A percentile compares a stretch with the other conserved stretches of the same genome.
phyloP scores from a whole-genome alignment of 2,329 filamentous ascomycete species.

The Phaeomoniella chlamydospora region DNA sequence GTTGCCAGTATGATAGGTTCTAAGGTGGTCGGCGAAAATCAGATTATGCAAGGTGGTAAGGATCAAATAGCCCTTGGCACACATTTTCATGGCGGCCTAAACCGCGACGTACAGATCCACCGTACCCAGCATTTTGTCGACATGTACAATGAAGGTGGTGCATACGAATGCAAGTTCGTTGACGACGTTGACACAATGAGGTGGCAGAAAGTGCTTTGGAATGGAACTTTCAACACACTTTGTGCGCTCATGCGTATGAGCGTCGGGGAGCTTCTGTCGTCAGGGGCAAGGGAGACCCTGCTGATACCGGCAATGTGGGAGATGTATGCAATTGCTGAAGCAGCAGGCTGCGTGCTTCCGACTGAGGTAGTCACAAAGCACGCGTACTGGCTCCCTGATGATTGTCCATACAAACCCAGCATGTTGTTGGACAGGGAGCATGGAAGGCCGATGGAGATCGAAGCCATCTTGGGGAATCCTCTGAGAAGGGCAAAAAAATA shows the following conservation, averaged over 20 bases:
- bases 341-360: conserved; percentile 6
- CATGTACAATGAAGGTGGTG: conserved; percentile 27
- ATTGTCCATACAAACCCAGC: conserved; percentile 23
- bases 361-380: conserved; percentile 1
- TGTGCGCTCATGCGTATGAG: conserved; percentile 39
- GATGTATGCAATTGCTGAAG: conserved; percentile 10
- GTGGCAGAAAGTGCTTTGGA: conserved; percentile 46
- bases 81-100: conserved; percentile 24
- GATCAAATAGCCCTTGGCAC: conserved; percentile 36
- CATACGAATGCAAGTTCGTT: conserved; percentile 27
- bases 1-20: conserved; percentile 38
- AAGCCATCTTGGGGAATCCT: conserved; percentile 57
- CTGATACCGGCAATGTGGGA: conserved; percentile 14
- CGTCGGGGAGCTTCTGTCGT: conserved; percentile 36
- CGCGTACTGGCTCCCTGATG: conserved; percentile 3
- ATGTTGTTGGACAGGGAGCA: conserved; percentile 61
- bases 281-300: conserved; percentile 15
- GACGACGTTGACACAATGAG: conserved; percentile 40
- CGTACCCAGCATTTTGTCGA: conserved; percentile 20
- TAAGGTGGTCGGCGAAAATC: conserved; percentile 29
- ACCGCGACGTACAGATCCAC: conserved; percentile 12
- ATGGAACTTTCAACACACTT: conserved; percentile 46
- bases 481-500: conserved; percentile 47
- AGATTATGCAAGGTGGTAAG: conserved; percentile 35
- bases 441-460: conserved; percentile 50